phyloP scores from a whole-genome alignment of 116 monocot species.

The Zostera marina region DNA sequence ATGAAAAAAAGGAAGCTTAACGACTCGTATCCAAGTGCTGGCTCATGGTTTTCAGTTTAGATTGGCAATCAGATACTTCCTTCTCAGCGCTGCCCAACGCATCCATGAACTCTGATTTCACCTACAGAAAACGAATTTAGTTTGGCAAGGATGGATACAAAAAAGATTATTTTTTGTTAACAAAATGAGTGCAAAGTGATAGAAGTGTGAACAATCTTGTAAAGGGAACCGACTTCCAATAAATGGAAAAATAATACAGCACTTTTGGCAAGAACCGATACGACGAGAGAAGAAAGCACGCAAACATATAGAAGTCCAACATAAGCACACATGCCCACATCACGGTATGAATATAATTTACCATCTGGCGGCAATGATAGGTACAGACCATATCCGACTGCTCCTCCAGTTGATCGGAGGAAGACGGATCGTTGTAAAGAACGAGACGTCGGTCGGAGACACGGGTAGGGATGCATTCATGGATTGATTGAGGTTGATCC shows the following conservation, averaged over 20 bases:
- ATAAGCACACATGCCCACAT: no score
- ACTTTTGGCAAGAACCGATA: no score
- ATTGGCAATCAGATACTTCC: slow-evolving; percentile 45
- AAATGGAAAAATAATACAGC: no score
- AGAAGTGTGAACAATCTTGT: no score
- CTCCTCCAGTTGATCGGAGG: not conserved
- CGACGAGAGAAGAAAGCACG: no score
- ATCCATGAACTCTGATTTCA: slow-evolving; percentile 78
- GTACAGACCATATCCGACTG: slow-evolving; percentile 56
- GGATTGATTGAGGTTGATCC: not conserved
- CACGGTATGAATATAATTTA: slow-evolving; percentile 7
- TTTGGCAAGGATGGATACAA: not conserved
- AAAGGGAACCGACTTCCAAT: no score
- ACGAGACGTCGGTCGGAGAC: slow-evolving; percentile 75
- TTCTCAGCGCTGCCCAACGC: slow-evolving; percentile 57
- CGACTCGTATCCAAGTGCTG: slow-evolving; percentile 17
- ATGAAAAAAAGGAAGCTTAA: not conserved
- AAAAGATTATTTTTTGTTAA: no score
- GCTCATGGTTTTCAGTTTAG: slow-evolving; percentile 32
- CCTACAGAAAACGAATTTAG: slow-evolving; percentile 21
- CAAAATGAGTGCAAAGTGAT: no score
- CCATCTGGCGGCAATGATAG: slow-evolving; percentile 96
- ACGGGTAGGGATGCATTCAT: slow-evolving; percentile 16
- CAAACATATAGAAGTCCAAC: no score
- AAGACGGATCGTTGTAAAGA: slow-evolving; percentile 26